Conservation (phyloP, 2,329 filamentous ascomycete species). For the Botryotinia narcissicola region DNA sequence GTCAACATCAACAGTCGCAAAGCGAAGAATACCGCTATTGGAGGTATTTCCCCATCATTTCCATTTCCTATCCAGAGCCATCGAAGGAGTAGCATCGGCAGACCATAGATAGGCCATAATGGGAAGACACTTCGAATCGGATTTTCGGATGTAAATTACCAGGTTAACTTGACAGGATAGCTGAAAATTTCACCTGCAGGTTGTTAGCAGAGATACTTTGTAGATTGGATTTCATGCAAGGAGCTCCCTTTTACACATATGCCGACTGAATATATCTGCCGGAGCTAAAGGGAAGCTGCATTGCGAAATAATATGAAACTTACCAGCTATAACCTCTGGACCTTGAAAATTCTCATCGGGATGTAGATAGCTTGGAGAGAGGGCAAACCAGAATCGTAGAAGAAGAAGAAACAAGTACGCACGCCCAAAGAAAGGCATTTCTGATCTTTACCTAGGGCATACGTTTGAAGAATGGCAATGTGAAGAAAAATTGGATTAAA, state of each 20-base stretch:
- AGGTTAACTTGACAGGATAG: slow-evolving; percentile 85
- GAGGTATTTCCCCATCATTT: slow-evolving; percentile 71
- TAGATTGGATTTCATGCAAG: neutral
- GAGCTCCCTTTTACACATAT: neutral
- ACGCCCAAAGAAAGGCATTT: slow-evolving; percentile 49
- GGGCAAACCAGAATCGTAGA: slow-evolving; percentile 87
- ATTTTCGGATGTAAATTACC: slow-evolving; percentile 88
- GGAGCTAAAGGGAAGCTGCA: neutral
- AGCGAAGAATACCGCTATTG: slow-evolving; percentile 86
- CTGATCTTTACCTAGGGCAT: slow-evolving; percentile 47
- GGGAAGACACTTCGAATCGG: slow-evolving; percentile 96
- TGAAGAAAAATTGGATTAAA: neutral
- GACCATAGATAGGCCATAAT: slow-evolving; percentile 90
- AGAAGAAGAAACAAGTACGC: slow-evolving; percentile 81
- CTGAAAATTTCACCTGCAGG: slow-evolving; percentile 80
- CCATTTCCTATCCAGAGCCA: slow-evolving; percentile 91
- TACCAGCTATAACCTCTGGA: slow-evolving; percentile 94
- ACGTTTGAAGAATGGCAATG: slow-evolving; percentile 10
- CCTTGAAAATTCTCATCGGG: slow-evolving; percentile 99
- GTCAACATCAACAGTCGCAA: slow-evolving; percentile 89
- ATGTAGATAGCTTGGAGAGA: slow-evolving; percentile 94
- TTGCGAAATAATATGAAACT: slow-evolving; percentile 37
- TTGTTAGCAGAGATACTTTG: slow-evolving; percentile 21
- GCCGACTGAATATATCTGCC: slow-evolving; percentile 3
- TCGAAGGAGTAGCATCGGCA: slow-evolving; percentile 88